Evolutionary conservation across 2,329 filamentous ascomycete genomes (phyloP), one percentile per base, ranked within the genome.

Genomic region (Sphaerulina populicola): DNA sequence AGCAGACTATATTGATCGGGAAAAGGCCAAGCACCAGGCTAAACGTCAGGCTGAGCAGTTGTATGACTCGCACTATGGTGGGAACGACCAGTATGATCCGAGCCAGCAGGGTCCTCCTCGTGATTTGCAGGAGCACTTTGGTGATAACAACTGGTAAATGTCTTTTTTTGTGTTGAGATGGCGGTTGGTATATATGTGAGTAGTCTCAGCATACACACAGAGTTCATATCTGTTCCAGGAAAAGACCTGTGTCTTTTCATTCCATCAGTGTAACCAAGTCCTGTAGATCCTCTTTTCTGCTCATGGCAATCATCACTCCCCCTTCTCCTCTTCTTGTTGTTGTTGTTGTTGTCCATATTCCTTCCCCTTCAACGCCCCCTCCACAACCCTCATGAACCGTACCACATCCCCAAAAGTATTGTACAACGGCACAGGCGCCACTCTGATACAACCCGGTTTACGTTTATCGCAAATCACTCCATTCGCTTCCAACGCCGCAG

Each of bases 351-450:
- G 23, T 27, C 39, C 15, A 46, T 40, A 23, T 15, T n/a, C 11
- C 49, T 55, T 38, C 10, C 44, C 39, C 44, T 23, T 35, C 41
- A 62, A 46, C 4, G 76, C 78, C 44, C 69, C 63, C 10, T 71
- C 66, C 58, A 82, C 81, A 23, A 80, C 69, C 29, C 68, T 66
- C 53, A 73, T 76, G 62, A 86, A 87, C 12, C 69, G 66, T 71
- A 71, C 82, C 9, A 89, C 81, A 60, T 95, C 89, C 50, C 76
- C 75, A 64, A 88, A 94, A 0, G 79, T 81, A 62, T 90, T 90
- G 69, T 94, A 95, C 59, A 95, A 67, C 8, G 89, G 88, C 41
- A 86, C 84, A 1, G 89, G 88, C 1, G 89, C 88, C 1, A 94
- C 82, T 2, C 89, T 75, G 47, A 95, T 83, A 11, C 94, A 88